A percentile compares a stretch with the other conserved stretches of the same genome.
Conservation (phyloP, 2,329 filamentous ascomycete species). For the Xylaria arbuscula region DNA sequence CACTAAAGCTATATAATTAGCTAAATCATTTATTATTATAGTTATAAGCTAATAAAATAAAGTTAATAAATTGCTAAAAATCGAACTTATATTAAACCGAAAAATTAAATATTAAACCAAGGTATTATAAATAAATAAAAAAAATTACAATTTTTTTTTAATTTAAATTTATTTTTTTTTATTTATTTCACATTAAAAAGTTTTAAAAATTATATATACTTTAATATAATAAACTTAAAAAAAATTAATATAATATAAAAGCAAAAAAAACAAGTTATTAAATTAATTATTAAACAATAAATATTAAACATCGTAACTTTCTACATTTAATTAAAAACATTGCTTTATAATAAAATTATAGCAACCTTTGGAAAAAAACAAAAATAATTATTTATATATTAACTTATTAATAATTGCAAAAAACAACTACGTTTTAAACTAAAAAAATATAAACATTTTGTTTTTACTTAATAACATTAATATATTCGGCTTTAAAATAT, state of each 20-base stretch:
- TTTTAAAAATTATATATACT: too few relatives aligned
- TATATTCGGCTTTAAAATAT: too few relatives aligned
- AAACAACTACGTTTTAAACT: too few relatives aligned
- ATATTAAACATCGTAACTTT: neutral
- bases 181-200: neutral
- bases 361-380: too few relatives aligned
- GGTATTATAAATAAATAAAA: too few relatives aligned
- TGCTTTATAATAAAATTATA: neutral
- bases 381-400: too few relatives aligned
- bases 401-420: too few relatives aligned
- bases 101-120: neutral
- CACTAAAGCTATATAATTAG: neutral
- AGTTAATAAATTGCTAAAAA: neutral
- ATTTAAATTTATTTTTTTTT: neutral
- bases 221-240: neutral
- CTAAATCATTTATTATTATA: neutral
- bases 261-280: constrained; percentile 1
- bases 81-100: neutral
- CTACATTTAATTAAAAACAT: neutral
- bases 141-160: too few relatives aligned
- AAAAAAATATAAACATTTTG: too few relatives aligned
- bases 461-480: too few relatives aligned
- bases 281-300: neutral
- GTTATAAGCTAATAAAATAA: constrained; percentile 1
- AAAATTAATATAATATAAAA: neutral